These are phyloP conservation scores for Verticillium nubilum DNA, from an alignment of 2,329 filamentous ascomycete species.

Conservation along the genomic window DNA sequence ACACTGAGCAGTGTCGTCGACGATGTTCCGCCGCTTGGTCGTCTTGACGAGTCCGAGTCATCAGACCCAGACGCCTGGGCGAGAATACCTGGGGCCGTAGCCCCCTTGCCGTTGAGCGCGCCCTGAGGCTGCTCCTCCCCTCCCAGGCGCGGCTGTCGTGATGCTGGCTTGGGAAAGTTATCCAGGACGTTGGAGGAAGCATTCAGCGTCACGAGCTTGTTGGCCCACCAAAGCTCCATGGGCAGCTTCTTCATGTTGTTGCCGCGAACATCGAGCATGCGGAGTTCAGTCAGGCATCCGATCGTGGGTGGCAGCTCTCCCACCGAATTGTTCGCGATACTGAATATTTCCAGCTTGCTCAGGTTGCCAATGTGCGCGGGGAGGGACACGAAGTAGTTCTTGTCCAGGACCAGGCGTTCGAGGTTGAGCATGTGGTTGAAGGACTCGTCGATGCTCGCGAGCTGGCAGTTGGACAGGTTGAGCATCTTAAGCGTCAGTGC, in stretches of 20 bases:
- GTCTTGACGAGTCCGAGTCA: slow-evolving; percentile 63
- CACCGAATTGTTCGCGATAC: slow-evolving; percentile 86
- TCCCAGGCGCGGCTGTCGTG: slow-evolving; percentile 59
- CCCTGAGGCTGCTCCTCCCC: slow-evolving; percentile 37
- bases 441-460: slow-evolving; percentile 82
- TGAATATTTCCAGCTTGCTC: slow-evolving; percentile 81
- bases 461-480: slow-evolving; percentile 85
- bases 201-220: slow-evolving; percentile 85
- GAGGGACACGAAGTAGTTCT: slow-evolving; percentile 91
- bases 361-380: slow-evolving; percentile 81
- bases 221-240: slow-evolving; percentile 93
- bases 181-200: slow-evolving; percentile 92
- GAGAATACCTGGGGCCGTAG: slow-evolving; percentile 29
- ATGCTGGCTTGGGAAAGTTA: slow-evolving; percentile 81
- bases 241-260: slow-evolving; percentile 90
- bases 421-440: slow-evolving; percentile 85
- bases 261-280: slow-evolving; percentile 80
- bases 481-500: slow-evolving; percentile 79
- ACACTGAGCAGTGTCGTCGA: slow-evolving; percentile 73
- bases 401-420: slow-evolving; percentile 83
- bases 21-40: slow-evolving; percentile 69
- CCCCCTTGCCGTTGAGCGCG: slow-evolving; percentile 33
- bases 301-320: slow-evolving; percentile 81
- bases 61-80: slow-evolving; percentile 68
- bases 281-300: slow-evolving; percentile 78